A percentile compares a stretch with the other conserved stretches of the same genome.
Conservation (phyloP, 257 asterid genomes). For the Avicennia marina region DNA sequence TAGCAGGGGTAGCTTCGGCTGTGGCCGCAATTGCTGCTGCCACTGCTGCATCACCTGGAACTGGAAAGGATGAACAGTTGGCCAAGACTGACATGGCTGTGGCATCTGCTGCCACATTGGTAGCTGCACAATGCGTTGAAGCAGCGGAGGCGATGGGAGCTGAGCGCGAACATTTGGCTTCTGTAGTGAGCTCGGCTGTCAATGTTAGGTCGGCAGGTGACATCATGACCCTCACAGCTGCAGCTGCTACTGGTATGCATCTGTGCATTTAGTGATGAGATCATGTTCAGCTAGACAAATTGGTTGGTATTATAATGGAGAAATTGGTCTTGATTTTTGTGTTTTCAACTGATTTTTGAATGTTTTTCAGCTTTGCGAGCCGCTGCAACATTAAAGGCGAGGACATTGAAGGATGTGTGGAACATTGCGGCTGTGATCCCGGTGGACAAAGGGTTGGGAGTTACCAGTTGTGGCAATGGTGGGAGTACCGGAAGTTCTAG, state of each 20-base stretch:
- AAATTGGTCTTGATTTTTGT: background rate
- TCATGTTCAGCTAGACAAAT: background rate
- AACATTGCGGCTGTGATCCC: constrained; percentile 91
- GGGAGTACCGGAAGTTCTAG: constrained; percentile 59
- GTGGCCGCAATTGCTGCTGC: constrained; percentile 95
- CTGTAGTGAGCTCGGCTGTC: constrained; percentile 89
- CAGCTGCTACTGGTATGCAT: constrained; percentile 81
- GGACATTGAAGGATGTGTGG: constrained; percentile 91
- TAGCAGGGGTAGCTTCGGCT: constrained; percentile 92
- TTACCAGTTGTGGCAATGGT: constrained; percentile 33
- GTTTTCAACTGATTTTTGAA: no score
- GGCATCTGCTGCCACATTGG: constrained; percentile 93
- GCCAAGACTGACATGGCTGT: constrained; percentile 91
- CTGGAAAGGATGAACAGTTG: constrained; percentile 68
- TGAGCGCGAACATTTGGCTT: constrained; percentile 76
- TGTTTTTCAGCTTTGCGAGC: constrained; percentile 93
- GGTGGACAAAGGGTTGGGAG: constrained; percentile 65
- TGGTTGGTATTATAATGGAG: constrained; percentile 1
- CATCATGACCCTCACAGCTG: constrained; percentile 92
- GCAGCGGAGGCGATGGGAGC: constrained; percentile 98
- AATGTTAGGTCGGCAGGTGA: constrained; percentile 92
- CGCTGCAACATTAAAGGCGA: constrained; percentile 87
- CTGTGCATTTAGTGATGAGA: background rate
- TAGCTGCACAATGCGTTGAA: constrained; percentile 96
- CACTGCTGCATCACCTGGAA: constrained; percentile 75